Conservation (phyloP, 202 grass and related monocot genomes). For the Schoenoplectus triqueter region DNA sequence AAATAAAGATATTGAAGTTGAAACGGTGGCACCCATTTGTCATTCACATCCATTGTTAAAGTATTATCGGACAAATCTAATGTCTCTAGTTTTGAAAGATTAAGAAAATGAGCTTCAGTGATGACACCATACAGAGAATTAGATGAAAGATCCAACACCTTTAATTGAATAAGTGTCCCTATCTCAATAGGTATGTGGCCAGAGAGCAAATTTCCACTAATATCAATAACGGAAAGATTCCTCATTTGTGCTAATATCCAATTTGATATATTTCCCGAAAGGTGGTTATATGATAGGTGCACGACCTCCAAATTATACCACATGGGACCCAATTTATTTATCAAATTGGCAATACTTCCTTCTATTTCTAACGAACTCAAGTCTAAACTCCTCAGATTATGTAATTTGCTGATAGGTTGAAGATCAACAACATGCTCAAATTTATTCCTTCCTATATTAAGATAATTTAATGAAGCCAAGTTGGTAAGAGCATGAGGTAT, state of each 20-base stretch:
- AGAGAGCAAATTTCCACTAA: background rate
- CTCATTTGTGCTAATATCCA: background rate
- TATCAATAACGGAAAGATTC: background rate
- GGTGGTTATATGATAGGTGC: background rate
- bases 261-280: background rate
- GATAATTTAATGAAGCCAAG: background rate
- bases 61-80: background rate
- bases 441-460: background rate
- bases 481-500: background rate
- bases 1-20: background rate
- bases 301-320: background rate
- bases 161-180: background rate
- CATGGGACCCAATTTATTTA: background rate
- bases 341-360: background rate
- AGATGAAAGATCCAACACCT: background rate
- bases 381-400: background rate
- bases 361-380: background rate
- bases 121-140: background rate
- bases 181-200: background rate
- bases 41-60: background rate
- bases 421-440: background rate
- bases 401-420: background rate
- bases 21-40: constrained; percentile 24
- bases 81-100: background rate
- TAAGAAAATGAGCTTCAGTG: background rate